phyloP scores from a whole-genome alignment of 176 grass and related monocot species.

The Stipa capillata region DNA sequence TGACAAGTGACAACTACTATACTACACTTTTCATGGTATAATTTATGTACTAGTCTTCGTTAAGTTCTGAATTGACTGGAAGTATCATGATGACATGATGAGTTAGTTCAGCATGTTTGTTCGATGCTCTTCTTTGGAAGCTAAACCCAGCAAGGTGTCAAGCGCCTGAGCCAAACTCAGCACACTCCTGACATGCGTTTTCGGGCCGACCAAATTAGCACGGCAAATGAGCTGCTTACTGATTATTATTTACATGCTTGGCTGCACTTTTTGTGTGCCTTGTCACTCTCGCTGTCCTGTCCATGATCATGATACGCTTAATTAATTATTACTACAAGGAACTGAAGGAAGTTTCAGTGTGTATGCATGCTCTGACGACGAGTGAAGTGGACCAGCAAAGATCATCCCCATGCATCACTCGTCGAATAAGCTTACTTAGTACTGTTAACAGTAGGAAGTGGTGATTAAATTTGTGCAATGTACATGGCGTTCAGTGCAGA shows the following conservation, averaged over 20 bases:
- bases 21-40: not conserved
- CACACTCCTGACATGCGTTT: slow-evolving; percentile 21
- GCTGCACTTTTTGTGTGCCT: not conserved
- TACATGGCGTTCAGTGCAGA: slow-evolving; percentile 58
- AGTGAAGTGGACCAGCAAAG: not conserved
- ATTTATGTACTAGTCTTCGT: not conserved
- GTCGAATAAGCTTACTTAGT: not conserved
- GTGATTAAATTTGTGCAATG: not conserved
- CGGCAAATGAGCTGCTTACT: not conserved
- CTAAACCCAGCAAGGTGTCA: too few relatives aligned
- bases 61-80: not conserved
- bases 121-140: slow-evolving; percentile 11
- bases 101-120: not conserved
- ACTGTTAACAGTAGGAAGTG: too few relatives aligned
- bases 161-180: slow-evolving; percentile 6
- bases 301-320: not conserved
- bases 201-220: slow-evolving; percentile 5
- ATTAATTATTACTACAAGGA: not conserved
- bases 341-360: not conserved
- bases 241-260: not conserved
- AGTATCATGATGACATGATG: not conserved
- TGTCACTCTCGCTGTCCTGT: not conserved
- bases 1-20: slow-evolving; percentile 3
- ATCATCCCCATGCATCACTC: not conserved
- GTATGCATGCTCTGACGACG: not conserved